Percentiles rank a stretch among this genome's conserved stretches.
phyloP scores from a whole-genome alignment of 225 moss, liverwort and hornwort species.

The Thuidium tamariscinum region DNA sequence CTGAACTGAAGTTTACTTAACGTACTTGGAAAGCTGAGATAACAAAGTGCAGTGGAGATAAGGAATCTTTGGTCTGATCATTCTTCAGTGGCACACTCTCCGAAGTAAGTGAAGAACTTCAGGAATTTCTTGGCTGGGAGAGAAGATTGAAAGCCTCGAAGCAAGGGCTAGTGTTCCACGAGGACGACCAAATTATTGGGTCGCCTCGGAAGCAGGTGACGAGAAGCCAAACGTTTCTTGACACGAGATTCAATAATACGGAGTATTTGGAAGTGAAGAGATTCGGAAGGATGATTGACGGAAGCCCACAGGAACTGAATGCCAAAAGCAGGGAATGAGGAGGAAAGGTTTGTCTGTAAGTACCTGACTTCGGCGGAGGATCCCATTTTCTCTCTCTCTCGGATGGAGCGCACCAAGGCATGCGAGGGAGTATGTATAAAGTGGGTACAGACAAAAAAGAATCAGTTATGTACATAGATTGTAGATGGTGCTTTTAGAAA shows the following conservation, averaged over 20 bases:
- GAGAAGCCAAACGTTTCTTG: neutral
- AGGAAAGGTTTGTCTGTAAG: neutral
- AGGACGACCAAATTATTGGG: neutral
- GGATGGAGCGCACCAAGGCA: neutral
- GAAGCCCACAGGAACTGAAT: no score
- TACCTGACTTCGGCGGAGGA: no score
- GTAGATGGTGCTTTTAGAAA: no score
- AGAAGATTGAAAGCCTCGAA: neutral
- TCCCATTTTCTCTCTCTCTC: no score
- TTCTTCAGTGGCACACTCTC: neutral
- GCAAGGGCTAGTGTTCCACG: neutral
- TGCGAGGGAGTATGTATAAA: no score
- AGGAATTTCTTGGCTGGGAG: neutral
- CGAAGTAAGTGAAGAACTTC: neutral
- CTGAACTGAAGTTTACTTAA: neutral
- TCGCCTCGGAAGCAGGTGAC: neutral
- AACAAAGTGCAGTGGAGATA: neutral
- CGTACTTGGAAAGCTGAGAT: neutral
- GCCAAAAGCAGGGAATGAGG: constrained; percentile 1
- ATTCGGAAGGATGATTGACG: no score
- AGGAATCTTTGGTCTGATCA: neutral
- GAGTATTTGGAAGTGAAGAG: no score
- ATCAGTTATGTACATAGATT: no score
- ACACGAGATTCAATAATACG: neutral
- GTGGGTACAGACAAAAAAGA: no score